Base-by-base conservation (phyloP, 345 rosid species). In the Chamaenerion angustifolium region DNA sequence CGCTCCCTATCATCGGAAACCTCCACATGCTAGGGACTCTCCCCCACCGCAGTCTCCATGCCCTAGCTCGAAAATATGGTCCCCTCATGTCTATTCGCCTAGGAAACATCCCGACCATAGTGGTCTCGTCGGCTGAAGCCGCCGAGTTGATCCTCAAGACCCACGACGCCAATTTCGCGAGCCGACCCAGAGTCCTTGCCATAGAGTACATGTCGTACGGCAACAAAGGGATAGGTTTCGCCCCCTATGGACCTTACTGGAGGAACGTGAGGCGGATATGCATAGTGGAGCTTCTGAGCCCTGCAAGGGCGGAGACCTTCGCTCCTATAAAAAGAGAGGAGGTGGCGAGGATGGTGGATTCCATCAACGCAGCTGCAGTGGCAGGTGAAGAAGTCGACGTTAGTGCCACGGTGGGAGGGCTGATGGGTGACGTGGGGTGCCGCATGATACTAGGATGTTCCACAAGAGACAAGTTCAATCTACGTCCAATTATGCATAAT, bases 81-180 rank as follows among this genome's bases (percentile, higher is more conserved):
- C 71, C 72, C 1, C 63, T 77, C 57, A 53, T 82, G 72, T 66
- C 57, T 42, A 55, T 79, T 43, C 67, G 58, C 11, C 59, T 69
- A 2, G 82, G 87, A 12, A 56, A 31, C 9, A 58, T 61, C 1
- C 78, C 71, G 10, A 48, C 72, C 1, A 62, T 73, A 3, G 56
- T 79, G 11, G 61, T 79, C 54, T 67, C 77, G 1, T 72, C 83
- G 0, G n/a, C n/a, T n/a, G n/a, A n/a, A n/a, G n/a, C n/a, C n/a
- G n/a, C n/a, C n/a, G n/a, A n/a, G n/a, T n/a, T 69, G 45, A 66
- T 64, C 23, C 61, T 73, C 21, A 76, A 63, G 46, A 54, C 18
- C 21, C 64, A 71, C 7, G 86, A 69, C 43, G 60, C 16, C 1
- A 65, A 61, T 27, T 64, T 71, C 56, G 68, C 75, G 42, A 71